Percentiles rank a stretch among this genome's conserved stretches.
phyloP scores from a whole-genome alignment of 139 green algal species.

The Bryopsis sp. region DNA sequence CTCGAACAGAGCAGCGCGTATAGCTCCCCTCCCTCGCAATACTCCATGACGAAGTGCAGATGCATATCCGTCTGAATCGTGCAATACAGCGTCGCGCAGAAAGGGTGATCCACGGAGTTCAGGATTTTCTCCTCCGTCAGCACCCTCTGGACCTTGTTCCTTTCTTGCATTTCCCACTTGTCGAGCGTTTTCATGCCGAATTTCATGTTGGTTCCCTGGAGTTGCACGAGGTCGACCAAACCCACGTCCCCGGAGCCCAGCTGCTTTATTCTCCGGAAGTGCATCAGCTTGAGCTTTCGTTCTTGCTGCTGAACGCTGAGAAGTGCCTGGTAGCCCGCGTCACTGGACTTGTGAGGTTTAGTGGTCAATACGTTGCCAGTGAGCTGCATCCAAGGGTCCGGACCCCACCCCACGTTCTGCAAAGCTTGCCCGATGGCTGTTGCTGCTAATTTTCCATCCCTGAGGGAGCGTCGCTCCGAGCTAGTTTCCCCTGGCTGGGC shows the following conservation, averaged over 20 bases:
- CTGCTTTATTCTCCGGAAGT: slow-evolving; percentile 83
- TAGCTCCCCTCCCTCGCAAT: slow-evolving; percentile 61
- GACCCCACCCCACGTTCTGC: slow-evolving; percentile 36
- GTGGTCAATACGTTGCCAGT: slow-evolving; percentile 23
- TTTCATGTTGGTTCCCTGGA: slow-evolving; percentile 60
- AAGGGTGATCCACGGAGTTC: slow-evolving; percentile 83
- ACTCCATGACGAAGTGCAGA: slow-evolving; percentile 82
- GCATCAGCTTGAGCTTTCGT: slow-evolving; percentile 62
- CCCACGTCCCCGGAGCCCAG: slow-evolving; percentile 83
- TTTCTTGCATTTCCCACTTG: slow-evolving; percentile 96
- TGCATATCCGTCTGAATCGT: slow-evolving; percentile 86
- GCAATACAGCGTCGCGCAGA: slow-evolving; percentile 88
- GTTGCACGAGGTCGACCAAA: slow-evolving; percentile 87
- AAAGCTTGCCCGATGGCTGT: slow-evolving; percentile 37
- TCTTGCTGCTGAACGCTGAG: slow-evolving; percentile 36
- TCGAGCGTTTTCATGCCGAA: slow-evolving; percentile 93
- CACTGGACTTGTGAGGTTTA: slow-evolving; percentile 43
- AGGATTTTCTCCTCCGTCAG: slow-evolving; percentile 87
- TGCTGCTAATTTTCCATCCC: slow-evolving; percentile 36
- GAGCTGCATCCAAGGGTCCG: slow-evolving; percentile 60
- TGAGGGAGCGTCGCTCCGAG: slow-evolving; percentile 23
- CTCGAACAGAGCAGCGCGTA: slow-evolving; percentile 59
- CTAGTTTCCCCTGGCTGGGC: slow-evolving; percentile 23
- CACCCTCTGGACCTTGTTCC: slow-evolving; percentile 91
- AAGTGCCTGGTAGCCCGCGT: slow-evolving; percentile 43